A percentile compares a stretch with the other conserved stretches of the same genome.
Conservation (phyloP, 2,329 filamentous ascomycete genomes). For the Aureobasidium pullulans region DNA sequence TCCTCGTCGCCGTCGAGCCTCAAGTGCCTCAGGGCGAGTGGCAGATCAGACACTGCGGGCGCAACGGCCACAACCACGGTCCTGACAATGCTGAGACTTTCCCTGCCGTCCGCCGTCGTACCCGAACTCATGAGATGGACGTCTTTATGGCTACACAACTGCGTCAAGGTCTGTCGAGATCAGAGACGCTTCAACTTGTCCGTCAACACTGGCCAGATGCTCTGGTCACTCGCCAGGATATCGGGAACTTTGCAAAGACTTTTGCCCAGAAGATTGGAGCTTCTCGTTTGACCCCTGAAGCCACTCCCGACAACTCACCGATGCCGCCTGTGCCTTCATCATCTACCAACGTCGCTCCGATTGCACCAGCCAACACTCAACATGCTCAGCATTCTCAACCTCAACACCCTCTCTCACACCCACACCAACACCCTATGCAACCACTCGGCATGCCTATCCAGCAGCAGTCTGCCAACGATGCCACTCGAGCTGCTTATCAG, state of each 20-base stretch:
- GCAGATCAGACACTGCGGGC: constrained; percentile 12
- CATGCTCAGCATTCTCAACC: not conserved
- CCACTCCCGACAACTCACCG: not conserved
- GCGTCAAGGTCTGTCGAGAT: constrained; percentile 4
- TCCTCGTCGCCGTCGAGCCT: constrained; percentile 8
- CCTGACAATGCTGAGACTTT: constrained; percentile 7
- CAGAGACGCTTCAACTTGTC: constrained; percentile 9
- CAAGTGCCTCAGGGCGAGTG: constrained; percentile 6
- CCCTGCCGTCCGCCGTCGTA: constrained; percentile 6
- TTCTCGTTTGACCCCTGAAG: not conserved
- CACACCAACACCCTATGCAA: not conserved
- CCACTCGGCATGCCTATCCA: not conserved
- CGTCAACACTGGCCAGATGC: constrained; percentile 7
- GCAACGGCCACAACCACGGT: constrained; percentile 9
- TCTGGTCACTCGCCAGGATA: constrained; percentile 9
- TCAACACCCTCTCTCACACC: not conserved
- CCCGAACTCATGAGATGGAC: constrained; percentile 11
- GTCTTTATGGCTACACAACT: constrained; percentile 10
- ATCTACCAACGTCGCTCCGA: not conserved
- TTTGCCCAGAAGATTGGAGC: constrained; percentile 1
- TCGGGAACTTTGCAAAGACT: constrained; percentile 13
- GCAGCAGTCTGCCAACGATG: not conserved
- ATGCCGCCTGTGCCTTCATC: not conserved
- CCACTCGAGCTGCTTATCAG: constrained; percentile 8
- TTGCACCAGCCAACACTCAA: not conserved